Evolutionary conservation across 495 filamentous ascomycete species (phyloP).

Genomic region (Articulospora tetracladia): DNA sequence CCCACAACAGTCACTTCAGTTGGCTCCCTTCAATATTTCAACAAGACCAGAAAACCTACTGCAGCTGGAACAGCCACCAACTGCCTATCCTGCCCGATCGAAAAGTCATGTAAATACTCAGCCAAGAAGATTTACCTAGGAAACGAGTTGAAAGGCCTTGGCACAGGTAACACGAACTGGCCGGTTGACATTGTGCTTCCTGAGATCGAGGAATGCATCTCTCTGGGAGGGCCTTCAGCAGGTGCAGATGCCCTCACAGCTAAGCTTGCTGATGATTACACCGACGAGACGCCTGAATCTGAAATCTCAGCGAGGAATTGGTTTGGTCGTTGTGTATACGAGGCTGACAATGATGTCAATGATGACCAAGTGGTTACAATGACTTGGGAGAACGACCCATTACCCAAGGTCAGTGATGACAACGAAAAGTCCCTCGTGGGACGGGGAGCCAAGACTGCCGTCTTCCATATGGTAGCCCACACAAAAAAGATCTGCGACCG

Average conservation of each 20-base stretch:
- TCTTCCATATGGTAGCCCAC: constrained; percentile 90
- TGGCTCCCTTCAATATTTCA: constrained; percentile 73
- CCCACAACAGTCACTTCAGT: constrained; percentile 68
- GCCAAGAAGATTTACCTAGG: constrained; percentile 78
- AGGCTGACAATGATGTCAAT: constrained; percentile 84
- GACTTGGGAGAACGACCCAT: constrained; percentile 69
- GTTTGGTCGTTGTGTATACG: constrained; percentile 94
- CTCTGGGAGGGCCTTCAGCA: constrained; percentile 29
- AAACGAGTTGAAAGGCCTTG: constrained; percentile 35
- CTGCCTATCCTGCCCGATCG: constrained; percentile 75
- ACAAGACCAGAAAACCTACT: constrained; percentile 64
- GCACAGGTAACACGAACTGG: constrained; percentile 63
- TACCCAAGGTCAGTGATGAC: constrained; percentile 16
- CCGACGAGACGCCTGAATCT: constrained; percentile 38
- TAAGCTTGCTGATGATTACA: constrained; percentile 67
- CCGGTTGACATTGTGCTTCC: constrained; percentile 84
- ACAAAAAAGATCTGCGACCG: constrained; percentile 84
- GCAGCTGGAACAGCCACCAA: constrained; percentile 77
- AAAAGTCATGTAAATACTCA: constrained; percentile 73
- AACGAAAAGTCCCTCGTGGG: constrained; percentile 28
- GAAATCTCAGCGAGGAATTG: constrained; percentile 63
- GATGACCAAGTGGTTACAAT: constrained; percentile 90
- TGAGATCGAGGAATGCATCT: constrained; percentile 75
- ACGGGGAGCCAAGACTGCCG: constrained; percentile 75
- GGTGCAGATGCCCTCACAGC: constrained; percentile 43